Conservation (phyloP, 75 land plant genomes). For the Ceratopteris richardii region DNA sequence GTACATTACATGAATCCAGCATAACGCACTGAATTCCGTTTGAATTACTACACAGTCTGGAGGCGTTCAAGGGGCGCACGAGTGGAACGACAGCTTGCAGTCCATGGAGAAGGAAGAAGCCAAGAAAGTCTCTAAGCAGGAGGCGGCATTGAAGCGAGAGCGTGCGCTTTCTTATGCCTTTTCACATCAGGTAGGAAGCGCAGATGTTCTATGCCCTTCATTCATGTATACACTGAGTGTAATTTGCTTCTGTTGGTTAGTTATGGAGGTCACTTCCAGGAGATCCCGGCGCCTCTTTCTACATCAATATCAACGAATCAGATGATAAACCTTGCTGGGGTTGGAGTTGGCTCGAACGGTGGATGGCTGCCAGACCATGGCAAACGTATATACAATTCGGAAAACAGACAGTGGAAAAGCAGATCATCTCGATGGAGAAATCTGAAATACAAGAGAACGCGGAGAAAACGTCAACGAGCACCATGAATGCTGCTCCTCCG, state of each 20-base stretch:
- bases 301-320: constrained; percentile 9
- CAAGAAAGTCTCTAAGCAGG: constrained; percentile 41
- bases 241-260: not conserved
- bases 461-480: not conserved
- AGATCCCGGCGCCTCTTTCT: not conserved
- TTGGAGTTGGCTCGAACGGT: constrained; percentile 97
- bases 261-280: not conserved
- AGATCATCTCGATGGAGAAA: not conserved
- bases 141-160: constrained; percentile 70
- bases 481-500: no score
- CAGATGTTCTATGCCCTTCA: no score
- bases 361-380: constrained; percentile 97
- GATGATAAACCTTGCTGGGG: constrained; percentile 57
- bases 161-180: constrained; percentile 83
- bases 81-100: constrained; percentile 62
- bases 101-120: constrained; percentile 72
- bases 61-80: constrained; percentile 9
- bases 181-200: constrained; percentile 58
- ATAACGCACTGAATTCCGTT: no score
- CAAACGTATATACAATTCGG: constrained; percentile 20
- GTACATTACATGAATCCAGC: no score
- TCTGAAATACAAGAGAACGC: not conserved
- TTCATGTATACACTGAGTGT: no score
- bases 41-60: no score
- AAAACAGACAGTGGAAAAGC: not conserved